phyloP scores from a whole-genome alignment of 2,329 filamentous ascomycete genomes.

The Purpureocillium lavendulum region DNA sequence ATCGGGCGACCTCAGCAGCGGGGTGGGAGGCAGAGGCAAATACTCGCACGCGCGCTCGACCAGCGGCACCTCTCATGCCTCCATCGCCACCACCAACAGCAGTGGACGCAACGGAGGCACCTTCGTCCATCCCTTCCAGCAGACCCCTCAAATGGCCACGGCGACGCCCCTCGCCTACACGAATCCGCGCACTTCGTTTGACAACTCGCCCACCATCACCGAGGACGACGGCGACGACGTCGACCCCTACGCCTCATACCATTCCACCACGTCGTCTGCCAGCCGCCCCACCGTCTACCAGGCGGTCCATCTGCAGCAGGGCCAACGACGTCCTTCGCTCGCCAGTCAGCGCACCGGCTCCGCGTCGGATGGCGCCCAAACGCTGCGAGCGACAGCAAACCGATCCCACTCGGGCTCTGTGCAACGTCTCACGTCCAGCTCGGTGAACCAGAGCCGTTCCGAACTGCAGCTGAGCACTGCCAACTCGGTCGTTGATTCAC shows the following conservation, averaged over 20 bases:
- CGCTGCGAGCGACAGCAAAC: constrained; percentile 14
- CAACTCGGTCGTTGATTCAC: constrained; percentile 24
- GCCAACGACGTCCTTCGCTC: constrained; percentile 20
- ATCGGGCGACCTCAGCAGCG: constrained; percentile 22
- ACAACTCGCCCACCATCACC: constrained; percentile 45
- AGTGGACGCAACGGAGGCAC: constrained; percentile 31
- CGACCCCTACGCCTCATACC: constrained; percentile 11
- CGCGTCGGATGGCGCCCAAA: constrained; percentile 21
- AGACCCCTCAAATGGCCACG: constrained; percentile 52
- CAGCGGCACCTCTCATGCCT: constrained; percentile 49
- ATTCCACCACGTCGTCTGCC: constrained; percentile 7
- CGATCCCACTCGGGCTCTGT: constrained; percentile 18
- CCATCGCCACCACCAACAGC: constrained; percentile 46
- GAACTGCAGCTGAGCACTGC: constrained; percentile 33
- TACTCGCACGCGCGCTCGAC: constrained; percentile 50
- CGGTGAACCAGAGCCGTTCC: constrained; percentile 33
- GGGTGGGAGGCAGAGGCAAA: constrained; percentile 17
- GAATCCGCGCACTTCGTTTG: constrained; percentile 45
- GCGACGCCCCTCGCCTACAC: constrained; percentile 47
- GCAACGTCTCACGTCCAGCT: constrained; percentile 30
- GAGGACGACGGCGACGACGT: constrained; percentile 38
- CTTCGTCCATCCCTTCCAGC: constrained; percentile 58
- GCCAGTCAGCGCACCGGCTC: constrained; percentile 25
- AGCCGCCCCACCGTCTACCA: neutral
- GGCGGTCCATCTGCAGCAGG: constrained; percentile 9